Conservation (phyloP, 305 asterid genomes). For the Stenogyne calaminthoides region DNA sequence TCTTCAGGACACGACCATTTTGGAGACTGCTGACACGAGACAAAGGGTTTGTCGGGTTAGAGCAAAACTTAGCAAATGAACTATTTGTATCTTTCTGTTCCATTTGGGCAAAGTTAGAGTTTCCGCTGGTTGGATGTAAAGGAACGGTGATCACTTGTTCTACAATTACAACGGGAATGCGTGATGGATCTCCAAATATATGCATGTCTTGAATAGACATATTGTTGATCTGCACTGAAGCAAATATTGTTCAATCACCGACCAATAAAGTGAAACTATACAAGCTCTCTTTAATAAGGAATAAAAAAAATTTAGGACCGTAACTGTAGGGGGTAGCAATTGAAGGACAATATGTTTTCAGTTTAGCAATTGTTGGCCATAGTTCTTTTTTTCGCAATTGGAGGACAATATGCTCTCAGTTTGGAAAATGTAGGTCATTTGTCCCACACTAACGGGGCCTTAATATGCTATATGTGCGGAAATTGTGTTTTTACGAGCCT, state of each 20-base stretch:
- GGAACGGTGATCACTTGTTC: conserved; percentile 69
- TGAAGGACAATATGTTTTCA: too few species aligned
- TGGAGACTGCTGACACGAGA: conserved; percentile 45
- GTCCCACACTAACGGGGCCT: too few species aligned
- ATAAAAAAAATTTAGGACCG: too few species aligned
- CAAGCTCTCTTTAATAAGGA: not conserved
- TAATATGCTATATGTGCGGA: too few species aligned
- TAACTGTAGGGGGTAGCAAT: too few species aligned
- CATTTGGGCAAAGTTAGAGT: conserved; percentile 50
- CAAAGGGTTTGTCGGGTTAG: conserved; percentile 38
- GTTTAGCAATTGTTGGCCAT: too few species aligned
- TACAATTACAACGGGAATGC: conserved; percentile 67
- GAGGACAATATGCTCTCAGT: too few species aligned
- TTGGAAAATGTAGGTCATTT: too few species aligned
- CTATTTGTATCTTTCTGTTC: conserved; percentile 43
- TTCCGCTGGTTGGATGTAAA: conserved; percentile 56
- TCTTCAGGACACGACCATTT: conserved; percentile 66
- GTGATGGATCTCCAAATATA: conserved; percentile 76
- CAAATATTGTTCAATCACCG: conserved; percentile 32
- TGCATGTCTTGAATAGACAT: conserved; percentile 82
- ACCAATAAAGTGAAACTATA: conserved; percentile 17
- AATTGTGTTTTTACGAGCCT: too few species aligned
- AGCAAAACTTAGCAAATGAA: conserved; percentile 35
- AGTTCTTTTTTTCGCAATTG: too few species aligned
- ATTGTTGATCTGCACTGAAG: conserved; percentile 62